These are phyloP conservation scores for Scheffersomyces stipitis DNA, from an alignment of 805 yeast species.

Conservation along the genomic window DNA sequence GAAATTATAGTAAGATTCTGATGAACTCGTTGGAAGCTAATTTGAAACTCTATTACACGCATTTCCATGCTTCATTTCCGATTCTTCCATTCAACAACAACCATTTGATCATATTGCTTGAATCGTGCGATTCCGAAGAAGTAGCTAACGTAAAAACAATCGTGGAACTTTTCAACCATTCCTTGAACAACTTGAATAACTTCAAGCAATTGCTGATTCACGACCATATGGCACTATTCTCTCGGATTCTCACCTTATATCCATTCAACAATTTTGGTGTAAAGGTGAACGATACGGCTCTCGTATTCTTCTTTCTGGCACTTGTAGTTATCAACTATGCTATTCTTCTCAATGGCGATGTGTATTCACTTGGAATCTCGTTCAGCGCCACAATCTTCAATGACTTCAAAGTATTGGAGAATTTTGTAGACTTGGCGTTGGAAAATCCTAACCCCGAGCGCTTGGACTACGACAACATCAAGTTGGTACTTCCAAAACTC, in stretches of 20 bases:
- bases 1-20: conserved; percentile 5
- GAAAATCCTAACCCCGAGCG: not conserved
- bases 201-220: conserved; percentile 32
- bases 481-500: conserved; percentile 40
- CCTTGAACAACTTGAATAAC: conserved; percentile 40
- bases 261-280: conserved; percentile 27
- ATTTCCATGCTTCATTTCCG: conserved; percentile 46
- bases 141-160: conserved; percentile 30
- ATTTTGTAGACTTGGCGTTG: conserved; percentile 32
- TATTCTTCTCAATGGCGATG: conserved; percentile 58
- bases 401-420: conserved; percentile 54
- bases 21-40: conserved; percentile 28
- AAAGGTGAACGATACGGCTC: conserved; percentile 23
- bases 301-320: conserved; percentile 28
- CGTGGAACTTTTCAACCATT: conserved; percentile 40
- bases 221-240: conserved; percentile 34
- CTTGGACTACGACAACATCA: conserved; percentile 21
- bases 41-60: conserved; percentile 41
- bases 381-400: conserved; percentile 53
- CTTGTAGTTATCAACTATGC: conserved; percentile 50
- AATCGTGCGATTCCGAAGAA: conserved; percentile 6
- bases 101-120: conserved; percentile 14
- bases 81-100: conserved; percentile 38
- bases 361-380: conserved; percentile 57
- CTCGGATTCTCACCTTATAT: conserved; percentile 33